A percentile compares a stretch with the other conserved stretches of the same genome.
Conservation (phyloP, 116 monocot species). For the Papilionanthe hybrid region DNA sequence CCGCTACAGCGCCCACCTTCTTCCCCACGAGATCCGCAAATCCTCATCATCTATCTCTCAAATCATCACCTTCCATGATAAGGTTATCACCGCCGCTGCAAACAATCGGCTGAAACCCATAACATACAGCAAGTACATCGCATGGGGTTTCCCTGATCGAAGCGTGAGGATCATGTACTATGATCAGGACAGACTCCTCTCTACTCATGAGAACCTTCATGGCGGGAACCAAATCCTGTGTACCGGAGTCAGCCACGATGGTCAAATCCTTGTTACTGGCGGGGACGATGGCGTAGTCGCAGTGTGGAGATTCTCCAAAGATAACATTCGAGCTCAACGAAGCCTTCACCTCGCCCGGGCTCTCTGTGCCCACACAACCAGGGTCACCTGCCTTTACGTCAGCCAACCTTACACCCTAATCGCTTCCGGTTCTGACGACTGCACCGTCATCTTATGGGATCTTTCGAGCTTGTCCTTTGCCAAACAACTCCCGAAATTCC, state of each 20-base stretch:
- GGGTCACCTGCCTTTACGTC: constrained; percentile 79
- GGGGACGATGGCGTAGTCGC: constrained; percentile 82
- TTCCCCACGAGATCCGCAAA: constrained; percentile 57
- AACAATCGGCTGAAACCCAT: constrained; percentile 75
- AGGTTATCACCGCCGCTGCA: constrained; percentile 53
- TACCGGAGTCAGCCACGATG: constrained; percentile 79
- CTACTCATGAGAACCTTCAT: constrained; percentile 90
- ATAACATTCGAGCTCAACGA: constrained; percentile 29
- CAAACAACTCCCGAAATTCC: constrained; percentile 83
- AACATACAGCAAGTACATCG: constrained; percentile 74
- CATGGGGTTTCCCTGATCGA: constrained; percentile 97
- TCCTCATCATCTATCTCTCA: constrained; percentile 63
- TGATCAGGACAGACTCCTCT: constrained; percentile 84
- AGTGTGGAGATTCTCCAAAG: constrained; percentile 75
- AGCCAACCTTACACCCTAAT: constrained; percentile 89
- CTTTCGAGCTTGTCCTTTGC: constrained; percentile 69
- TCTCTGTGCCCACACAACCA: constrained; percentile 82
- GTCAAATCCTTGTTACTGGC: constrained; percentile 79
- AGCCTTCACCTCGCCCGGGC: constrained; percentile 42
- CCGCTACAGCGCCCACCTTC: constrained; percentile 49
- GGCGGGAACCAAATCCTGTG: constrained; percentile 92
- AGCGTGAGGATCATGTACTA: constrained; percentile 85
- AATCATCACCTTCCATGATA: constrained; percentile 75
- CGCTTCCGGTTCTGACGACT: constrained; percentile 84
- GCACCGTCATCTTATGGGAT: constrained; percentile 90